Evolutionary conservation across 495 filamentous ascomycete species (phyloP).

Genomic region (Xylaria acuta): DNA sequence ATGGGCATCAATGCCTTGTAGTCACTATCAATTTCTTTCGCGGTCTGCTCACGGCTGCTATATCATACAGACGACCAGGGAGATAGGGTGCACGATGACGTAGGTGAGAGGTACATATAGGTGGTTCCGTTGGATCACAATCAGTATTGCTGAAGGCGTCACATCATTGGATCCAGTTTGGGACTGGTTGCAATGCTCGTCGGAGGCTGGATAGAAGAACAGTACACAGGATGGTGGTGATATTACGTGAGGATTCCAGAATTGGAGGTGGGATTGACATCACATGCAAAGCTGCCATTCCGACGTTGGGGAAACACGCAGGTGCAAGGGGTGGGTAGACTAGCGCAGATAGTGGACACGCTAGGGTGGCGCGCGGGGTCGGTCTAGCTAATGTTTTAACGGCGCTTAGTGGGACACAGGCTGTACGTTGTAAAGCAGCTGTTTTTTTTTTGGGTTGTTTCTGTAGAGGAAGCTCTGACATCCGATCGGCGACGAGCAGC

Average conservation of each 20-base stretch:
- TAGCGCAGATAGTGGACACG: slow-evolving; percentile 12
- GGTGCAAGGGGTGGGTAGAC: slow-evolving; percentile 3
- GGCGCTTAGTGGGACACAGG: slow-evolving; percentile 10
- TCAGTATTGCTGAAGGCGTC: neutral
- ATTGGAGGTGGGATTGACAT: slow-evolving; percentile 19
- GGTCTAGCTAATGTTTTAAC: neutral
- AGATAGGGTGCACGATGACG: slow-evolving; percentile 31
- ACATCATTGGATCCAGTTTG: neutral
- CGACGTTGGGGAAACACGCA: neutral
- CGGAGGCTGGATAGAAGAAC: neutral
- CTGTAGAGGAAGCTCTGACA: slow-evolving; percentile 1
- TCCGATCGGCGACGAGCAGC: neutral
- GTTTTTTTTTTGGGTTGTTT: slow-evolving; percentile 11
- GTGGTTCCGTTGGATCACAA: neutral
- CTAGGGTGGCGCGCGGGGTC: neutral
- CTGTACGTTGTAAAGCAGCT: neutral
- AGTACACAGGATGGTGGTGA: slow-evolving; percentile 1
- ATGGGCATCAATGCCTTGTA: neutral
- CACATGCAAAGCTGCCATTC: slow-evolving; percentile 20
- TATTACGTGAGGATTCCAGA: neutral
- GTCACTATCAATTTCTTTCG: neutral
- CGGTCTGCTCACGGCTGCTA: neutral
- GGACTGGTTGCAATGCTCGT: neutral
- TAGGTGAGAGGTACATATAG: slow-evolving; percentile 14
- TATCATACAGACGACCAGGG: neutral